phyloP scores from a whole-genome alignment of 306 rosid genomes.

The Begonia fuchsioides region DNA sequence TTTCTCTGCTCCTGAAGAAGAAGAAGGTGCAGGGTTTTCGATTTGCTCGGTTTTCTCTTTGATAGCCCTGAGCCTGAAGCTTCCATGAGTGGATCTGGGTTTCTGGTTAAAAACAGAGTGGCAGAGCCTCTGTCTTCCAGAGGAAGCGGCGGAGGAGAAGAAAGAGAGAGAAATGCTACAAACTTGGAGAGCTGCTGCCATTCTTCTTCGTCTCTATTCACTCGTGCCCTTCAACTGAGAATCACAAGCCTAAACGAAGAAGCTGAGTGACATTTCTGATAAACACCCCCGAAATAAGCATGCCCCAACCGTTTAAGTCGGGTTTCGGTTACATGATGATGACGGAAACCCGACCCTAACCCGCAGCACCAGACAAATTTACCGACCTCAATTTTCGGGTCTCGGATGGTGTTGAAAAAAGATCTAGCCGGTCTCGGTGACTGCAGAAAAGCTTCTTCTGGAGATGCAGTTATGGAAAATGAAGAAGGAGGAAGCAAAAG shows the following conservation, averaged over 20 bases:
- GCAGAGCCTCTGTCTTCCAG: constrained; percentile 10
- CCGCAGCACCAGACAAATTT: no score
- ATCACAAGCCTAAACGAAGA: background rate
- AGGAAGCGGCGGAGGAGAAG: constrained; percentile 25
- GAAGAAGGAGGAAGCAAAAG: no score
- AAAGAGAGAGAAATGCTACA: constrained; percentile 22
- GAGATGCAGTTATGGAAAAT: no score
- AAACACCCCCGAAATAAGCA: no score
- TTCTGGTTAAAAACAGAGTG: constrained; percentile 14
- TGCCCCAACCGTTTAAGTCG: no score
- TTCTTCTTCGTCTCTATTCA: constrained; percentile 13
- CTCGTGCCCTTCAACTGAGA: constrained; percentile 5
- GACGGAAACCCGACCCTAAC: no score
- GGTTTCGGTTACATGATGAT: no score
- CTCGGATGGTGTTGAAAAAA: no score
- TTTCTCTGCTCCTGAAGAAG: constrained; percentile 44
- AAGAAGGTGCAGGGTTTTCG: constrained; percentile 31
- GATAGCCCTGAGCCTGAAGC: constrained; percentile 51
- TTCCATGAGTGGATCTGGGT: constrained; percentile 14
- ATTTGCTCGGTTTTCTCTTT: constrained; percentile 64
- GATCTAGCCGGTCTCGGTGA: no score
- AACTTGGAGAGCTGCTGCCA: constrained; percentile 27
- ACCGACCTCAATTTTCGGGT: no score
- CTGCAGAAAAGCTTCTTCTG: no score
- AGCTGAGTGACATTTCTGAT: no score